A percentile compares a stretch with the other conserved stretches of the same genome.
These are phyloP conservation scores for Podospora tetraspora DNA, from an alignment of 495 filamentous ascomycete species.

Conservation along the genomic window DNA sequence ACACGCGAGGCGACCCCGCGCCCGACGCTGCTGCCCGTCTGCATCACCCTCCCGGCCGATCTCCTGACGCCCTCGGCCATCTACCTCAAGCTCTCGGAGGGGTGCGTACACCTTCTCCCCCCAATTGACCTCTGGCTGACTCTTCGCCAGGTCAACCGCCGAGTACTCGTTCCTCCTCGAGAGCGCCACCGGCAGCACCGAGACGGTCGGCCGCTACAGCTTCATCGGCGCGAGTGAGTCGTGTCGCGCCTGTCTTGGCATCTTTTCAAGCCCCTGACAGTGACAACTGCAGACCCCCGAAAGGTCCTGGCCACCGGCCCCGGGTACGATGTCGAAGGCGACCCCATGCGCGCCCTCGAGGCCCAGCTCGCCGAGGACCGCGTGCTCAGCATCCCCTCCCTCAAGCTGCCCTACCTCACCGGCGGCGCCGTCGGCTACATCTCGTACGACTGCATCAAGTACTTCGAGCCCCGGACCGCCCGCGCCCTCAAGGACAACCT, in stretches of 20 bases:
- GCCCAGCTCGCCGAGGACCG: conserved; percentile 69
- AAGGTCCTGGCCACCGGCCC: conserved; percentile 84
- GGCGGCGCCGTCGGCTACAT: conserved; percentile 96
- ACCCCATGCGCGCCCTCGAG: conserved; percentile 79
- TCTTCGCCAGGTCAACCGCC: conserved; percentile 56
- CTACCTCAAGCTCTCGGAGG: conserved; percentile 71
- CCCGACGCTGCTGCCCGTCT: conserved; percentile 79
- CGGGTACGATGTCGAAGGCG: conserved; percentile 73
- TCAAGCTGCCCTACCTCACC: conserved; percentile 74
- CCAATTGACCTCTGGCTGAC: background rate
- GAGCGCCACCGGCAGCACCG: conserved; percentile 86
- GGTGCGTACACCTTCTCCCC: conserved; percentile 14
- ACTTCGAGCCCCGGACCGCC: conserved; percentile 92
- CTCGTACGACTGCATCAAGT: conserved; percentile 93
- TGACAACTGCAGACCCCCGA: conserved; percentile 46
- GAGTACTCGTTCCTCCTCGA: conserved; percentile 85
- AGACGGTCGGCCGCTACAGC: conserved; percentile 88
- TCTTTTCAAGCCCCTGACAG: background rate
- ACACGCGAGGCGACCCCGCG: conserved; percentile 18
- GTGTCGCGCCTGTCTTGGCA: background rate
- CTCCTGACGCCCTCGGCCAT: conserved; percentile 86
- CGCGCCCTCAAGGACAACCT: conserved; percentile 83
- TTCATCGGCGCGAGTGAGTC: conserved; percentile 75
- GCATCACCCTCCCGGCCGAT: conserved; percentile 81
- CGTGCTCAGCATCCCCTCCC: conserved; percentile 71